Conservation (phyloP, 2,329 filamentous ascomycete species). For the Scortechinia acanthostroma region DNA sequence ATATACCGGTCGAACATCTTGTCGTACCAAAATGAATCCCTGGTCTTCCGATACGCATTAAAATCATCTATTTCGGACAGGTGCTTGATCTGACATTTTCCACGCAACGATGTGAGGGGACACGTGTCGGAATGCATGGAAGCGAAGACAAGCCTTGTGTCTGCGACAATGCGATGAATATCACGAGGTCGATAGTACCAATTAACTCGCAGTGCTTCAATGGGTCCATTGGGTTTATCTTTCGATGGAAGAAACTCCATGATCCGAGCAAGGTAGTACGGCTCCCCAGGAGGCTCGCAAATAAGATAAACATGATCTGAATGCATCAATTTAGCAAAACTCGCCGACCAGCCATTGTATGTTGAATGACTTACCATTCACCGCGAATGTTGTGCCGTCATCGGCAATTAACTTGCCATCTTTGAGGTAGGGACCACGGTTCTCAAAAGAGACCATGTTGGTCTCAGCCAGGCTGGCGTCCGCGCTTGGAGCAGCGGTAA, state of each 20-base stretch:
- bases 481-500: neutral
- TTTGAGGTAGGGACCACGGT: neutral
- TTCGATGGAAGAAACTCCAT: constrained; percentile 93
- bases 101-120: constrained; percentile 82
- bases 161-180: constrained; percentile 83
- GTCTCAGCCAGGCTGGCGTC: neutral
- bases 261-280: constrained; percentile 93
- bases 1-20: constrained; percentile 98
- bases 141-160: constrained; percentile 84
- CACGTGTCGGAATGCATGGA: constrained; percentile 98
- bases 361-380: neutral
- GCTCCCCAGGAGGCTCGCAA: constrained; percentile 93
- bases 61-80: constrained; percentile 77
- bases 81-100: constrained; percentile 87
- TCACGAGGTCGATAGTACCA: constrained; percentile 98
- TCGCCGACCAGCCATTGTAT: too few species aligned
- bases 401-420: neutral
- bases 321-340: neutral
- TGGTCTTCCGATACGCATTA: constrained; percentile 75
- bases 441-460: neutral
- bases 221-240: constrained; percentile 64
- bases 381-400: neutral
- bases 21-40: constrained; percentile 92
- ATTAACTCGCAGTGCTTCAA: constrained; percentile 87
- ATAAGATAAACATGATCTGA: constrained; percentile 83